These are phyloP conservation scores for Astragalus glycyphyllos DNA, from an alignment of 306 rosid species.

Conservation along the genomic window DNA sequence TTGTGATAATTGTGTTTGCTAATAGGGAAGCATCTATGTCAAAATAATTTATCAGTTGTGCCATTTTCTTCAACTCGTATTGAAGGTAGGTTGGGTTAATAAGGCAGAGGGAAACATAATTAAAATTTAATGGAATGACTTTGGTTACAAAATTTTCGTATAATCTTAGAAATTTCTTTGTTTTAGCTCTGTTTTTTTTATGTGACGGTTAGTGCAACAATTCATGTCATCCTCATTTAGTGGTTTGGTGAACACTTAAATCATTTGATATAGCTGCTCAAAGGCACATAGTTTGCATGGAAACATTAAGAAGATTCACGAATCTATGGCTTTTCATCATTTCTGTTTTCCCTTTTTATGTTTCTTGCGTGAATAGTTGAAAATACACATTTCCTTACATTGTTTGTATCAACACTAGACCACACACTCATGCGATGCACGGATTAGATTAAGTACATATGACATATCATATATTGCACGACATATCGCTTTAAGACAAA, in stretches of 20 bases:
- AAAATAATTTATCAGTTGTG: not conserved
- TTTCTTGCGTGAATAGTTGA: slow-evolving; percentile 1
- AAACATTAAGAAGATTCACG: slow-evolving; percentile 26
- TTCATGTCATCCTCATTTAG: slow-evolving; percentile 52
- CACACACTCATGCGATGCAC: too few relatives aligned
- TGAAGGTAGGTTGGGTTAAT: slow-evolving; percentile 34
- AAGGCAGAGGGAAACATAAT: not conserved
- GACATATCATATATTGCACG: too few relatives aligned
- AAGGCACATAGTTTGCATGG: slow-evolving; percentile 50
- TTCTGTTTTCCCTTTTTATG: not conserved
- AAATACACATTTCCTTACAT: not conserved
- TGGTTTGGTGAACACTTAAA: slow-evolving; percentile 52
- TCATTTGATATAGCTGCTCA: slow-evolving; percentile 60
- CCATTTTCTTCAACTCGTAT: slow-evolving; percentile 26
- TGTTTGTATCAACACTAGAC: not conserved
- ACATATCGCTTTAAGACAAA: too few relatives aligned
- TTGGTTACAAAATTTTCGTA: slow-evolving; percentile 10
- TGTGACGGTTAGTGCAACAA: slow-evolving; percentile 40
- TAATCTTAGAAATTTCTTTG: slow-evolving; percentile 16
- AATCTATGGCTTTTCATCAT: slow-evolving; percentile 33
- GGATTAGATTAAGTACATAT: too few relatives aligned
- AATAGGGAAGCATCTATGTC: slow-evolving; percentile 10
- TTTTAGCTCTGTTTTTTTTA: not conserved
- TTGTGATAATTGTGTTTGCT: not conserved
- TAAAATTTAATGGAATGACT: slow-evolving; percentile 41